Conservation (phyloP, 75 land plant species). For the Selaginella tamariscina region DNA sequence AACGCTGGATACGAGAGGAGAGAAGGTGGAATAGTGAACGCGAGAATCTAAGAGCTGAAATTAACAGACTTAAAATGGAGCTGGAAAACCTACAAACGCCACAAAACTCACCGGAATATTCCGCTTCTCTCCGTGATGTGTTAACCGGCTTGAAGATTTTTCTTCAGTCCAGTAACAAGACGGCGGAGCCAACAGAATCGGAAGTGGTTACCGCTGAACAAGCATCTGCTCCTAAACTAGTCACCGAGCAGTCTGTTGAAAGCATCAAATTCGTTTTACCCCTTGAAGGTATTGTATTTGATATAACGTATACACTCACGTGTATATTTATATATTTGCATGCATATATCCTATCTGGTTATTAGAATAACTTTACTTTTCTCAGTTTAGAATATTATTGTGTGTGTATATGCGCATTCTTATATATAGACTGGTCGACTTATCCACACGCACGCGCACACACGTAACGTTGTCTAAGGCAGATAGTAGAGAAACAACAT, state of each 20-base stretch:
- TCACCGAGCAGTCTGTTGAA: not conserved
- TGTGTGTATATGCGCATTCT: not conserved
- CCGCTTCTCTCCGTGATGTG: conserved; percentile 7
- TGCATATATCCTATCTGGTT: not conserved
- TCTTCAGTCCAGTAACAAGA: not conserved
- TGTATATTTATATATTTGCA: too few relatives aligned
- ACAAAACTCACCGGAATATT: not conserved
- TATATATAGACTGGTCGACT: not conserved
- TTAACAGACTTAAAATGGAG: conserved; percentile 20
- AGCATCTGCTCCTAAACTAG: not conserved
- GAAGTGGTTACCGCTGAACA: too few relatives aligned
- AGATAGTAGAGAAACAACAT: not conserved
- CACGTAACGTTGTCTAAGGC: not conserved
- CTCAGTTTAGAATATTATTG: not conserved
- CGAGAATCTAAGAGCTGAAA: conserved; percentile 30
- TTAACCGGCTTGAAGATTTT: conserved; percentile 13
- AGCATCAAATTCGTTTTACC: not conserved
- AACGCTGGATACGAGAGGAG: conserved; percentile 59
- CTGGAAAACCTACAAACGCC: conserved; percentile 14
- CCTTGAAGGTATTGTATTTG: not conserved
- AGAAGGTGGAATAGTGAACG: conserved; percentile 62
- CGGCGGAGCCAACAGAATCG: not conserved
- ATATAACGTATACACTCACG: not conserved
- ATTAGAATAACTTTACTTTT: not conserved
- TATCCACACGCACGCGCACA: too few relatives aligned